phyloP scores from a whole-genome alignment of 1,139 yeast genomes.

The Geotrichum europaeum region DNA sequence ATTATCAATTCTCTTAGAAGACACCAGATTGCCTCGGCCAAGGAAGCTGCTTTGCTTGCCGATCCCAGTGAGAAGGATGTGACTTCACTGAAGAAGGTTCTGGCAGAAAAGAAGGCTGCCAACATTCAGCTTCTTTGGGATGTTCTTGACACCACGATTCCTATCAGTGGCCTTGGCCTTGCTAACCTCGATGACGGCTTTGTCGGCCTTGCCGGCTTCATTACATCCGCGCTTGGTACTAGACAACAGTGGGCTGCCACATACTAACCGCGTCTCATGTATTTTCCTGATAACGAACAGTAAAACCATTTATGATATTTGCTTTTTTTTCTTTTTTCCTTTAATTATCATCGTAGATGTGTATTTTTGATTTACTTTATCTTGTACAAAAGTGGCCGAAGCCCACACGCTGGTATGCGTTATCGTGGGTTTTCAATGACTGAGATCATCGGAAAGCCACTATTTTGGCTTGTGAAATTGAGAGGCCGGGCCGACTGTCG shows the following conservation, averaged over 20 bases:
- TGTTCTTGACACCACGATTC: slow-evolving; percentile 67
- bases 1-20: slow-evolving; percentile 52
- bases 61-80: slow-evolving; percentile 35
- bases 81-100: slow-evolving; percentile 37
- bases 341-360: background rate
- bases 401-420: background rate
- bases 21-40: slow-evolving; percentile 37
- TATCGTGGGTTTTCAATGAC: background rate
- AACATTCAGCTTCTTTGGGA: slow-evolving; percentile 74
- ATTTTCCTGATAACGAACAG: background rate
- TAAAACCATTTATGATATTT: background rate
- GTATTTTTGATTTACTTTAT: background rate
- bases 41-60: slow-evolving; percentile 33
- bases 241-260: slow-evolving; percentile 57
- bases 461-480: background rate
- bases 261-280: slow-evolving; percentile 1
- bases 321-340: background rate
- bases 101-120: slow-evolving; percentile 41
- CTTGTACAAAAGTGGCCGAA: background rate
- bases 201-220: slow-evolving; percentile 77
- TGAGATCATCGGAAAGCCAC: background rate
- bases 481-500: background rate
- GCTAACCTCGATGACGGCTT: slow-evolving; percentile 67
- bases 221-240: slow-evolving; percentile 75
- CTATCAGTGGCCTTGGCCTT: slow-evolving; percentile 59